Conservation (phyloP, 805 yeast genomes). For the Starmerella floris region DNA sequence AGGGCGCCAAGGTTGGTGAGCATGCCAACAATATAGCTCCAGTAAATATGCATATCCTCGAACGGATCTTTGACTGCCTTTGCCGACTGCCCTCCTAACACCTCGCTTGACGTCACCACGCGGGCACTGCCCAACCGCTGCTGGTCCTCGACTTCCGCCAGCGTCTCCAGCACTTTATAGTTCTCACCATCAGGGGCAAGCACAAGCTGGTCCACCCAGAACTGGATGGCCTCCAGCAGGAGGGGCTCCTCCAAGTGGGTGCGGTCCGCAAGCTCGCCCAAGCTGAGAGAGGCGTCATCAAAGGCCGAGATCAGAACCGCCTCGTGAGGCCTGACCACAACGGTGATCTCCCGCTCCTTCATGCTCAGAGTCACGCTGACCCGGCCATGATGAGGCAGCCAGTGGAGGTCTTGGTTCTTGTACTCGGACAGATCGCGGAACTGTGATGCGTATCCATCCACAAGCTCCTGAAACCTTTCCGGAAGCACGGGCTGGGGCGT, state of each 20-base stretch:
- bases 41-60: conserved; percentile 30
- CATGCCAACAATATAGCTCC: conserved; percentile 45
- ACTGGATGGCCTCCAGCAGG: conserved; percentile 34
- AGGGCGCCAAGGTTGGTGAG: conserved; percentile 42
- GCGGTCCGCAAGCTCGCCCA: conserved; percentile 27
- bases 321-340: conserved; percentile 52
- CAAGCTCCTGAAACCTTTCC: conserved; percentile 27
- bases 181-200: conserved; percentile 32
- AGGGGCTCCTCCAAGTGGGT: conserved; percentile 35
- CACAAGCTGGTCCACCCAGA: conserved; percentile 54
- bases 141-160: conserved; percentile 20
- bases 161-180: conserved; percentile 32
- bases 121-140: conserved; percentile 7
- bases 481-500: conserved; percentile 32
- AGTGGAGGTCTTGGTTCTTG: conserved; percentile 47
- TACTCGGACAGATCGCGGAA: conserved; percentile 29
- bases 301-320: conserved; percentile 42
- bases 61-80: conserved; percentile 2
- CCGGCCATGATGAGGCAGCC: conserved; percentile 47
- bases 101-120: conserved; percentile 22
- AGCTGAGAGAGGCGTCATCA: conserved; percentile 22
- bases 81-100: conserved; percentile 1
- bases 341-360: conserved; percentile 32
- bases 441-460: conserved; percentile 32
- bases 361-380: conserved; percentile 49